Evolutionary conservation across 2,329 filamentous ascomycete genomes (phyloP).

Genomic region (Dactylella cylindrospora): DNA sequence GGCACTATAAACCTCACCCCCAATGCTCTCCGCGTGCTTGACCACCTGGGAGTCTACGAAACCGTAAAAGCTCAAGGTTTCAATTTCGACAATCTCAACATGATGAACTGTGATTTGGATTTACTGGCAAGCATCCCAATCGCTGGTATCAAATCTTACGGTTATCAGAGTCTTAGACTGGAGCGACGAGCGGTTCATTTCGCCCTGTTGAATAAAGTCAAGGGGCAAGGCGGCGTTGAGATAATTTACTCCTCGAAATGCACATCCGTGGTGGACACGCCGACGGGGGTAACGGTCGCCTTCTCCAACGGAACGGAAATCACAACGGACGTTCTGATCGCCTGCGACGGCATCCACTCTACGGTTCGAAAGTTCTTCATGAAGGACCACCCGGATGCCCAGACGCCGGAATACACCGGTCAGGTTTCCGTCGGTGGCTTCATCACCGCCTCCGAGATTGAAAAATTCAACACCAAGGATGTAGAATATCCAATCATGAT

Average conservation of each 20-base stretch:
- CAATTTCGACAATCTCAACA: constrained; percentile 59
- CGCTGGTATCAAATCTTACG: constrained; percentile 56
- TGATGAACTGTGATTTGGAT: constrained; percentile 51
- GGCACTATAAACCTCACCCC: constrained; percentile 57
- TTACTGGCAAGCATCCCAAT: constrained; percentile 56
- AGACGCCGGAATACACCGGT: constrained; percentile 19
- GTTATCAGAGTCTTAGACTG: constrained; percentile 54
- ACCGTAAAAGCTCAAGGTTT: constrained; percentile 56
- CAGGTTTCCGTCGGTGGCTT: constrained; percentile 29
- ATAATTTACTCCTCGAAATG: constrained; percentile 46
- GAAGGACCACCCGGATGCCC: constrained; percentile 18
- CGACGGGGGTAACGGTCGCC: constrained; percentile 41
- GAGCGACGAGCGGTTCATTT: constrained; percentile 49
- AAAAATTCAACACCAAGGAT: constrained; percentile 14
- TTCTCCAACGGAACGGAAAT: constrained; percentile 49
- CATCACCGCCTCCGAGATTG: constrained; percentile 21
- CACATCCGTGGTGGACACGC: constrained; percentile 11
- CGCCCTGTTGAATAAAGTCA: constrained; percentile 45
- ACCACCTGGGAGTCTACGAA: constrained; percentile 52
- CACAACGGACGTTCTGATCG: constrained; percentile 50
- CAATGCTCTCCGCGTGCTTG: constrained; percentile 55
- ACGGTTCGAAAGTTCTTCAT: constrained; percentile 46
- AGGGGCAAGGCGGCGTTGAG: constrained; percentile 24
- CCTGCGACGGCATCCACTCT: constrained; percentile 51
- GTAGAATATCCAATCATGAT: constrained; percentile 25